Evolutionary conservation across 345 rosid genomes (phyloP).

Genomic region (Leavenworthia alabamica): DNA sequence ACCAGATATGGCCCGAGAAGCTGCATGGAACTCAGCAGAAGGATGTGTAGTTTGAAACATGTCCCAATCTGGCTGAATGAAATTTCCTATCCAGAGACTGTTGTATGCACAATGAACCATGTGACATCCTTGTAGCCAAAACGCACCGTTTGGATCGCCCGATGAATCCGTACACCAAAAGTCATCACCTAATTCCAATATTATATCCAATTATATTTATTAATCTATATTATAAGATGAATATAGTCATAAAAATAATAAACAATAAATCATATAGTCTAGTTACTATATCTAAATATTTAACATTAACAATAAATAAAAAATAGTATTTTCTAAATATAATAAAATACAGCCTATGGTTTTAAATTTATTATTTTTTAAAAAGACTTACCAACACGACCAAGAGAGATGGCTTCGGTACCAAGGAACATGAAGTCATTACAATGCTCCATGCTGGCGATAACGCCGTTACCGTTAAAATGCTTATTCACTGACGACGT

Average conservation of each 20-base stretch:
- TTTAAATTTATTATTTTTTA: not conserved
- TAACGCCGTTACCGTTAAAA: constrained; percentile 89
- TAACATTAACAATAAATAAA: too few relatives aligned
- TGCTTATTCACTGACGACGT: constrained; percentile 75
- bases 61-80: constrained; percentile 99
- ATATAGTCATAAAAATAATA: too few relatives aligned
- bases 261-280: too few relatives aligned
- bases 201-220: not conserved
- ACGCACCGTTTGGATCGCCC: constrained; percentile 88
- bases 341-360: not conserved
- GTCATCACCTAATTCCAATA: constrained; percentile 63
- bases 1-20: constrained; percentile 90
- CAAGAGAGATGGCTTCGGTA: constrained; percentile 85
- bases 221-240: not conserved
- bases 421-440: constrained; percentile 99
- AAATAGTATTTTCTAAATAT: not conserved
- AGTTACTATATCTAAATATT: too few relatives aligned
- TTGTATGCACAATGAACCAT: constrained; percentile 99
- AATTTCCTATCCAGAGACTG: constrained; percentile 98
- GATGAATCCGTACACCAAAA: constrained; percentile 99
- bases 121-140: constrained; percentile 98
- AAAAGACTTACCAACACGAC: constrained; percentile 81
- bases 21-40: constrained; percentile 93
- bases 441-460: constrained; percentile 97
- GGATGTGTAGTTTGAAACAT: constrained; percentile 98